phyloP scores from a whole-genome alignment of 768 basidiomycete species.

The Boletus rubescentipes region DNA sequence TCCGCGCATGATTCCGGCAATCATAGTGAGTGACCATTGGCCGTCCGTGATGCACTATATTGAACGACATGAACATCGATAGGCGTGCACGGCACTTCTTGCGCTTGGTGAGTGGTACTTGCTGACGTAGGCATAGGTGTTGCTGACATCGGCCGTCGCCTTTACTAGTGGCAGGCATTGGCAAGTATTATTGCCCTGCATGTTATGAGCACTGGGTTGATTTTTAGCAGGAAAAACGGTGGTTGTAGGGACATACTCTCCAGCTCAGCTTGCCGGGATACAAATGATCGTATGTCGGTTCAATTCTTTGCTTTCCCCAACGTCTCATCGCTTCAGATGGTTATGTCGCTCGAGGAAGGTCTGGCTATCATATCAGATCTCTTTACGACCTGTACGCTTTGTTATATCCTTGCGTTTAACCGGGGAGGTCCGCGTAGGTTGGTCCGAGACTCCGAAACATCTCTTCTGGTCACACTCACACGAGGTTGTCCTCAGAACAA shows the following conservation, averaged over 20 bases:
- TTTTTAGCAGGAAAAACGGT: not conserved
- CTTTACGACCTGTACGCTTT: conserved; percentile 1
- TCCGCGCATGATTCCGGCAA: not conserved
- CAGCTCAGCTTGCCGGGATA: not conserved
- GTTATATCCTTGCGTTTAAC: not conserved
- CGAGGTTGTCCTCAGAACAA: not conserved
- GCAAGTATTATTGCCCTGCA: not conserved
- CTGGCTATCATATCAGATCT: conserved; percentile 1
- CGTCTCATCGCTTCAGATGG: not conserved
- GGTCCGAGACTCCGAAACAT: not conserved
- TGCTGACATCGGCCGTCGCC: not conserved
- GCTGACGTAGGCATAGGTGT: not conserved
- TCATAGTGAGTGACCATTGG: not conserved
- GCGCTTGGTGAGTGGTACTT: not conserved
- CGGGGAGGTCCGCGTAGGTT: not conserved
- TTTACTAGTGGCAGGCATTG: conserved; percentile 2
- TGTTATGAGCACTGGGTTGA: not conserved
- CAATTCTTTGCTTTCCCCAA: not conserved
- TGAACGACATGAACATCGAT: not conserved
- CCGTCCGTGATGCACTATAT: not conserved
- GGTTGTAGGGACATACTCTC: not conserved
- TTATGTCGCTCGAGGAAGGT: not conserved
- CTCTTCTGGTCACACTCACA: not conserved
- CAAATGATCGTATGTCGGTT: not conserved
- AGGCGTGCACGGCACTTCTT: conserved; percentile 2